phyloP scores from a whole-genome alignment of 139 green algal species.

The Coelastrella sp. region DNA sequence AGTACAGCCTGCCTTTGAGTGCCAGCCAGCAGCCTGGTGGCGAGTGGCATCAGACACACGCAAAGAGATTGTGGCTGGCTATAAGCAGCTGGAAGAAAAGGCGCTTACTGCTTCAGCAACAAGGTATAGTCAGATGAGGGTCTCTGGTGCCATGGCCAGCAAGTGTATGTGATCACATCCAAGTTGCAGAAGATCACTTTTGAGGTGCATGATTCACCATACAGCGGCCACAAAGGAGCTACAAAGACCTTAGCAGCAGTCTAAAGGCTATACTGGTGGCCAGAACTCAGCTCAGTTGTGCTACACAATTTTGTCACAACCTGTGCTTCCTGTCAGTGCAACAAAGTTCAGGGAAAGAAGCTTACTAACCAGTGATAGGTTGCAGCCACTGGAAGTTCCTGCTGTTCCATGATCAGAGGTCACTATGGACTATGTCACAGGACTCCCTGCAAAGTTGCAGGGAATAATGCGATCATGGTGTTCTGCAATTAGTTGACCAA shows the following conservation, averaged over 20 bases:
- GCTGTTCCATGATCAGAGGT: not conserved
- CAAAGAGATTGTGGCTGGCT: not conserved
- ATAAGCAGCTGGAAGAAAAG: not conserved
- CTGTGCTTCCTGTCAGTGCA: constrained; percentile 13
- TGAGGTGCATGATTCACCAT: not conserved
- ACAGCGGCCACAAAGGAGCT: not conserved
- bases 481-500: constrained; percentile 62
- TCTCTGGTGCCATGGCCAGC: not conserved
- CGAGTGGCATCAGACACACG: not conserved
- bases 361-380: not conserved
- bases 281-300: not conserved
- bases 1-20: not conserved
- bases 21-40: not conserved
- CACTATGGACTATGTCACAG: constrained; percentile 44
- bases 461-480: constrained; percentile 50
- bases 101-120: not conserved
- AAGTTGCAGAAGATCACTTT: not conserved
- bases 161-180: not conserved
- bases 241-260: constrained; percentile 10
- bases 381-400: constrained; percentile 25
- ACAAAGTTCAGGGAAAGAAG: not conserved
- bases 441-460: constrained; percentile 33
- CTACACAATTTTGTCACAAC: not conserved
- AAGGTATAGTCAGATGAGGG: not conserved
- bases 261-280: not conserved